phyloP scores from a whole-genome alignment of 345 rosid species.

The Camelina sativa region DNA sequence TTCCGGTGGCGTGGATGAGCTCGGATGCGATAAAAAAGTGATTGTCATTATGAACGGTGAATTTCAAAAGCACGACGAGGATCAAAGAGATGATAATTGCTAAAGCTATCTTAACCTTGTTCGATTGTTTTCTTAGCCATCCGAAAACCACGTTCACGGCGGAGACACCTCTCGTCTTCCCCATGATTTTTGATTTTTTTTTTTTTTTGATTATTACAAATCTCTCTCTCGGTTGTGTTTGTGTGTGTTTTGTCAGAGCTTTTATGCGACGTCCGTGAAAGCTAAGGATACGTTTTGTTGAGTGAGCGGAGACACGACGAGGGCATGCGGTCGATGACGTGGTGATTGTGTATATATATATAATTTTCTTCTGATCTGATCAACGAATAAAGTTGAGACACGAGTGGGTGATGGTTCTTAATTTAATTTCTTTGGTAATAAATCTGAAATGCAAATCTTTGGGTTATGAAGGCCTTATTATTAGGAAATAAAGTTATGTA shows the following conservation, averaged over 20 bases:
- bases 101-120: constrained; percentile 54
- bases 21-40: constrained; percentile 71
- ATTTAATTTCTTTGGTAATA: not conserved
- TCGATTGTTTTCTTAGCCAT: constrained; percentile 58
- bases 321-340: constrained; percentile 52
- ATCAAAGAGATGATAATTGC: constrained; percentile 41
- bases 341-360: constrained; percentile 23
- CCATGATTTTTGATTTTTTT: constrained; percentile 48
- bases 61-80: constrained; percentile 49
- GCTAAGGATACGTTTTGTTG: constrained; percentile 42
- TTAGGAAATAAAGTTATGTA: constrained; percentile 20
- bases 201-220: constrained; percentile 6
- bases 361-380: constrained; percentile 11
- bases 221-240: constrained; percentile 16
- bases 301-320: constrained; percentile 53
- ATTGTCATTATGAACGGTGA: constrained; percentile 42
- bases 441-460: not conserved
- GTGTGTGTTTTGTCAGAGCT: constrained; percentile 26
- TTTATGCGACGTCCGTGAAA: constrained; percentile 36
- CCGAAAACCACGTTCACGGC: constrained; percentile 46
- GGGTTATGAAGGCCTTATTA: not conserved
- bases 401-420: not conserved
- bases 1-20: constrained; percentile 66
- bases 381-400: constrained; percentile 23
- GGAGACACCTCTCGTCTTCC: constrained; percentile 57